Evolutionary conservation across 257 asterid species (phyloP).

Genomic region (Osmanthus fragrans): DNA sequence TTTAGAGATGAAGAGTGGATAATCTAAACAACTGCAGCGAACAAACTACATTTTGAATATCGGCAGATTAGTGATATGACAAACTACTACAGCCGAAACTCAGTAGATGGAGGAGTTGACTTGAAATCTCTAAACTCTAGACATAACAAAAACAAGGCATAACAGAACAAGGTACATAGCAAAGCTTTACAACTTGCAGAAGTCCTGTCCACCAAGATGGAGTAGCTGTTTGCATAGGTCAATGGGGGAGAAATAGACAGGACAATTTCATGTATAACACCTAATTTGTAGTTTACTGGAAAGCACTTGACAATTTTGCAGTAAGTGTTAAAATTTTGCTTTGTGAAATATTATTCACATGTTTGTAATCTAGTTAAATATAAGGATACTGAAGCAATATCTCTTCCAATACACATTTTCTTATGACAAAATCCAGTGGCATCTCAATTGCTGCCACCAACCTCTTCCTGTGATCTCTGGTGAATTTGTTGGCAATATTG

Average conservation of each 20-base stretch:
- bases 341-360: not conserved
- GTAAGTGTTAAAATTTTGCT: not conserved
- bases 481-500: conserved; percentile 34
- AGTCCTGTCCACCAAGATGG: not conserved
- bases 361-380: conserved; percentile 10
- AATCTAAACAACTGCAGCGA: not conserved
- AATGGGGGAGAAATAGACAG: not conserved
- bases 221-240: not conserved
- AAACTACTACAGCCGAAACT: not conserved
- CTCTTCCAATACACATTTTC: conserved; percentile 79
- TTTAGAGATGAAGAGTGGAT: conserved; percentile 4
- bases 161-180: not conserved
- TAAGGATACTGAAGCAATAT: conserved; percentile 95
- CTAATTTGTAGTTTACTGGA: conserved; percentile 13
- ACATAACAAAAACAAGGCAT: not conserved
- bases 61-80: not conserved
- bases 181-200: conserved; percentile 4
- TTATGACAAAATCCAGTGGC: conserved; percentile 87
- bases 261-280: not conserved
- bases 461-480: conserved; percentile 34
- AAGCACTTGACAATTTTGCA: conserved; percentile 14
- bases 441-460: conserved; percentile 63
- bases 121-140: conserved; percentile 1
- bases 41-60: conserved; percentile 7
- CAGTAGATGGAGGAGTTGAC: not conserved